phyloP scores from a whole-genome alignment of 306 rosid species.

The Echinosophora koreensis region DNA sequence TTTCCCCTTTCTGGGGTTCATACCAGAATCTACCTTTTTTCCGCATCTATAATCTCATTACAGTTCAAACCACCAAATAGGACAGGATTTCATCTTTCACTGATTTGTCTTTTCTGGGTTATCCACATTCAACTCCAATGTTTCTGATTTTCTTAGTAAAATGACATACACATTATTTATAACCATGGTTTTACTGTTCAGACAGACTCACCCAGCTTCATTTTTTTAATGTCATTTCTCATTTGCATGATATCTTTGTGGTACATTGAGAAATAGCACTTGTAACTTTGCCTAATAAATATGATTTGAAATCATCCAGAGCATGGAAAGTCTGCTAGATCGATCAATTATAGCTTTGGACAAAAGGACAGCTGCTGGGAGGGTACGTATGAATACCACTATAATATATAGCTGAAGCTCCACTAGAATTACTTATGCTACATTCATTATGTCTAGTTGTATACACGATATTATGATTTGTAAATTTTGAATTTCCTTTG shows the following conservation, averaged over 20 bases:
- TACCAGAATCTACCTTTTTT: neutral
- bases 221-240: conserved; percentile 25
- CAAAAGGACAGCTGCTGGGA: conserved; percentile 49
- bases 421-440: conserved; percentile 23
- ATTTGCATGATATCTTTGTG: conserved; percentile 32
- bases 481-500: conserved; percentile 4
- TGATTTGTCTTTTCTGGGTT: conserved; percentile 27
- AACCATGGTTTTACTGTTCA: conserved; percentile 3
- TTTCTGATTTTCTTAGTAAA: conserved; percentile 11
- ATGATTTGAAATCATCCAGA: conserved; percentile 59
- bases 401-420: conserved; percentile 34
- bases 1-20: neutral
- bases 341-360: conserved; percentile 47
- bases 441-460: conserved; percentile 15
- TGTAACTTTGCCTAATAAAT: conserved; percentile 22
- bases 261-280: conserved; percentile 34
- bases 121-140: neutral
- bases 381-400: conserved; percentile 62
- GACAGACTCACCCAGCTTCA: neutral
- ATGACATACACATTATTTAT: neutral
- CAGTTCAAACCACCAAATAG: conserved; percentile 21
- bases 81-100: conserved; percentile 4
- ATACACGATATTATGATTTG: neutral
- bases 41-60: conserved; percentile 16
- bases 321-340: conserved; percentile 67